These are phyloP conservation scores for Phlyctochytrium arcticum DNA, from an alignment of 192 early-diverging fungal species.

Conservation along the genomic window DNA sequence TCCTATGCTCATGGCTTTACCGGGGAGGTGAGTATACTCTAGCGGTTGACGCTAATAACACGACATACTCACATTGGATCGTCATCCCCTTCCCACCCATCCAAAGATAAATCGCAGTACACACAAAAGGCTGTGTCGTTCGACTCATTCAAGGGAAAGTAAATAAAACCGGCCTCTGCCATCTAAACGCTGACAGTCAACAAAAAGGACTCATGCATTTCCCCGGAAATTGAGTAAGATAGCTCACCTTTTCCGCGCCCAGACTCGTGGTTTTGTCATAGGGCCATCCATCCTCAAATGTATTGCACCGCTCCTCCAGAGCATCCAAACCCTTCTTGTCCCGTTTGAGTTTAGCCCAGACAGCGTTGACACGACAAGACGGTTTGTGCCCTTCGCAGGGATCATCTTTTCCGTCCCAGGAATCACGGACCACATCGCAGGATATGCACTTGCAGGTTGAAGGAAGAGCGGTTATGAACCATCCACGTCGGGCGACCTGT, in stretches of 20 bases:
- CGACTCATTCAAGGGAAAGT: constrained; percentile 6
- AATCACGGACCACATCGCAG: constrained; percentile 1
- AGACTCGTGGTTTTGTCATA: not conserved
- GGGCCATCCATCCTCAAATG: constrained; percentile 18
- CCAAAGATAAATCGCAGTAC: constrained; percentile 15
- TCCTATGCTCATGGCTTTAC: constrained; percentile 4
- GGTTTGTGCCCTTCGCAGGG: not conserved
- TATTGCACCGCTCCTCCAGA: constrained; percentile 1
- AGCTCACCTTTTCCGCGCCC: not conserved
- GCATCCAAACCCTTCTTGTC: not conserved
- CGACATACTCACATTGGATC: constrained; percentile 17
- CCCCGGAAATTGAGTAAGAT: not conserved
- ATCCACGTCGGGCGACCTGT: not conserved
- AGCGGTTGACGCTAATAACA: not conserved
- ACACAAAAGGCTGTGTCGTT: constrained; percentile 15
- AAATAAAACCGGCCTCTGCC: constrained; percentile 23
- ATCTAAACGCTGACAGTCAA: constrained; percentile 3
- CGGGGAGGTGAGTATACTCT: not conserved
- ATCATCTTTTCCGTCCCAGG: constrained; percentile 1
- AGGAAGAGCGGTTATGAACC: constrained; percentile 1
- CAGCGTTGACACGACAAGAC: not conserved
- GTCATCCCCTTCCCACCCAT: constrained; percentile 25
- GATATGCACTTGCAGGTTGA: not conserved
- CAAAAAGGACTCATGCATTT: not conserved
- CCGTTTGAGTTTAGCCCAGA: not conserved